Percentiles rank a stretch among this genome's conserved stretches.
These are phyloP conservation scores for Nemania sp. DNA, from an alignment of 2,329 filamentous ascomycete genomes.

Conservation along the genomic window DNA sequence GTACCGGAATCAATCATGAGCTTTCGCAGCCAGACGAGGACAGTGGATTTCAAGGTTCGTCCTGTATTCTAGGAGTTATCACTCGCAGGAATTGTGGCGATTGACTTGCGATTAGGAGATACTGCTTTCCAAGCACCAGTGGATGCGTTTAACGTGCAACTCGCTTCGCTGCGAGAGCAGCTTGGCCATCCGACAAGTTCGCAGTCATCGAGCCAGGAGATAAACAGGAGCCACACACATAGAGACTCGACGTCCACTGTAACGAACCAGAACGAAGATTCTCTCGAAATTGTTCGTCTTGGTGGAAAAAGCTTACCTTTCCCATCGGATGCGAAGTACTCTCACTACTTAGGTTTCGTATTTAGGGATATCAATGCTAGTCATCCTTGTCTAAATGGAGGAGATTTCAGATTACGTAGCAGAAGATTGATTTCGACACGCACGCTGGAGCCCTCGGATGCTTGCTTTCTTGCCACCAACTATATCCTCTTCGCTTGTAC, in stretches of 20 bases:
- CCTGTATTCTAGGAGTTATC: not conserved
- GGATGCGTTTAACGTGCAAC: not conserved
- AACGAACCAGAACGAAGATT: not conserved
- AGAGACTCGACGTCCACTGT: not conserved
- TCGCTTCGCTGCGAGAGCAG: not conserved
- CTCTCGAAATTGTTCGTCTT: not conserved
- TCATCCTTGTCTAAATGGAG: not conserved
- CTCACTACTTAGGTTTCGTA: not conserved
- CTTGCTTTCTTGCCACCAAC: not conserved
- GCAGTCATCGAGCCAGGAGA: not conserved
- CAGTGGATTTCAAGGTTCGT: not conserved
- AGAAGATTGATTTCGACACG: not conserved
- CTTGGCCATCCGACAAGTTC: not conserved
- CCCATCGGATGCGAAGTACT: not conserved
- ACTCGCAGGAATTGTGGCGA: not conserved
- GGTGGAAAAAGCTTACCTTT: not conserved
- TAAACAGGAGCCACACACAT: not conserved
- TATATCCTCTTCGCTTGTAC: not conserved
- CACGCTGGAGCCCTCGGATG: not conserved
- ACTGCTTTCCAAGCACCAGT: not conserved
- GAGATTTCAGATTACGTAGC: not conserved
- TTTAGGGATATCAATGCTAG: not conserved
- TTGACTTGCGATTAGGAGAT: not conserved
- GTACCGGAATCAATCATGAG: not conserved
- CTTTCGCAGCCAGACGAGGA: not conserved